A percentile compares a stretch with the other conserved stretches of the same genome.
phyloP scores from a whole-genome alignment of 306 rosid genomes.

The Fragaria iinumae region DNA sequence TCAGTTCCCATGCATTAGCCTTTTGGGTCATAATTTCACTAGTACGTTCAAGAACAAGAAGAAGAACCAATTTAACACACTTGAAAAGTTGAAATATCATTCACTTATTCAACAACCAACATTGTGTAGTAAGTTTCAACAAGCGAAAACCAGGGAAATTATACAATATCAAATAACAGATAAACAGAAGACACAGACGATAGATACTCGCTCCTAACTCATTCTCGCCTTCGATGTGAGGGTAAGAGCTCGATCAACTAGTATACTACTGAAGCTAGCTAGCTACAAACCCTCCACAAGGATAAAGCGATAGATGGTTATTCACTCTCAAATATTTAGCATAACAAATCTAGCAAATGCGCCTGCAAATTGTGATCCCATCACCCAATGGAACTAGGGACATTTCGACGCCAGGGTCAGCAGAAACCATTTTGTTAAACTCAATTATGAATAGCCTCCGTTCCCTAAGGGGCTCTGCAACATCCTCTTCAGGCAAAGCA shows the following conservation, averaged over 20 bases:
- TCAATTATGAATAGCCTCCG: not conserved
- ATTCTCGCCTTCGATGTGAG: not conserved
- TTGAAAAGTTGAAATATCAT: too few relatives aligned
- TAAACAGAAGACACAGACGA: not conserved
- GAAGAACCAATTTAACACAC: too few relatives aligned
- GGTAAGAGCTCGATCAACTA: not conserved
- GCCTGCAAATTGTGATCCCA: constrained; percentile 50
- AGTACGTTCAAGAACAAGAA: too few relatives aligned
- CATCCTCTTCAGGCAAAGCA: not conserved
- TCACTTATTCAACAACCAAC: too few relatives aligned
- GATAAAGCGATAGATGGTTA: not conserved
- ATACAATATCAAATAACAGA: not conserved
- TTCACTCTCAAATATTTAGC: not conserved
- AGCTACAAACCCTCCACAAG: not conserved
- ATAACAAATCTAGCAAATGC: constrained; percentile 14
- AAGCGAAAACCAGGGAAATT: not conserved
- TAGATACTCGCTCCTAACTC: not conserved
- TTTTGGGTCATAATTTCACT: too few relatives aligned
- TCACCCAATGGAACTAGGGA: constrained; percentile 49
- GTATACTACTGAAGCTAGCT: not conserved
- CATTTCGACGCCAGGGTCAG: constrained; percentile 29
- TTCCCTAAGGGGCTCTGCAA: not conserved
- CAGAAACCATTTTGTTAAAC: not conserved
- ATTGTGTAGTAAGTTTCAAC: not conserved
- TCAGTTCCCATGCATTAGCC: too few relatives aligned